Conservation (phyloP, 345 rosid genomes). For the Cochlearia excelsa region DNA sequence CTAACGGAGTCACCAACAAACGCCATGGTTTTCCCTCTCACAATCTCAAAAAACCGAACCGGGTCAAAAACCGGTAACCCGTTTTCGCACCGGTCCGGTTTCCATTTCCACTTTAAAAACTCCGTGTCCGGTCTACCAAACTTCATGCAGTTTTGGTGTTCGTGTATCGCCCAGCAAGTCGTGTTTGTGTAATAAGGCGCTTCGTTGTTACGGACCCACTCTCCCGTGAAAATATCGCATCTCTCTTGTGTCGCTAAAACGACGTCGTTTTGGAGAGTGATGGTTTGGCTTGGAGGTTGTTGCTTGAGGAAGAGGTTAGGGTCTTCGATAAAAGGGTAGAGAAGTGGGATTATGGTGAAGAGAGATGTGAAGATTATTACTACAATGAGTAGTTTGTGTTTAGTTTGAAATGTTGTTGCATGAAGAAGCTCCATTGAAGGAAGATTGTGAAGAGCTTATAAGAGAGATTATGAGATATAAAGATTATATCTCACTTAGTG, state of each 20-base stretch:
- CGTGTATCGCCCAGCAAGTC: constrained; percentile 96
- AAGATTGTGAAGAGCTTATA: constrained; percentile 6
- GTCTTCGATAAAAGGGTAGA: constrained; percentile 36
- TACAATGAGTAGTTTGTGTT: constrained; percentile 34
- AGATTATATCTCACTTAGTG: constrained; percentile 1
- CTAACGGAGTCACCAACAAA: constrained; percentile 89
- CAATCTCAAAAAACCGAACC: constrained; percentile 59
- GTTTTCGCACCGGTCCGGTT: constrained; percentile 57
- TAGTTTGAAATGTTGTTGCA: constrained; percentile 24
- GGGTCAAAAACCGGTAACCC: constrained; percentile 69
- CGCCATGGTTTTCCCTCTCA: constrained; percentile 75
- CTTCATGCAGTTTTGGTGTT: constrained; percentile 91
- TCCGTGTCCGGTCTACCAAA: constrained; percentile 75
- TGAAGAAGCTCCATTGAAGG: constrained; percentile 39
- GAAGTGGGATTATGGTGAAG: constrained; percentile 34
- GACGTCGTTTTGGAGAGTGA: constrained; percentile 23
- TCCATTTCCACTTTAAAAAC: constrained; percentile 83
- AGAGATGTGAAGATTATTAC: constrained; percentile 31
- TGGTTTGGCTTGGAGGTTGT: constrained; percentile 29
- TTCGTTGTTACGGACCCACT: constrained; percentile 69
- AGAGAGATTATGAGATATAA: constrained; percentile 13
- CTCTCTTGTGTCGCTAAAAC: neutral
- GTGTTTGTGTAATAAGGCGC: constrained; percentile 86
- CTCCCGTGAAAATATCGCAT: constrained; percentile 76
- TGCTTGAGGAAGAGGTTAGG: constrained; percentile 40